phyloP scores from a whole-genome alignment of 2,329 filamentous ascomycete genomes.

The Cordyceps pruinosa region DNA sequence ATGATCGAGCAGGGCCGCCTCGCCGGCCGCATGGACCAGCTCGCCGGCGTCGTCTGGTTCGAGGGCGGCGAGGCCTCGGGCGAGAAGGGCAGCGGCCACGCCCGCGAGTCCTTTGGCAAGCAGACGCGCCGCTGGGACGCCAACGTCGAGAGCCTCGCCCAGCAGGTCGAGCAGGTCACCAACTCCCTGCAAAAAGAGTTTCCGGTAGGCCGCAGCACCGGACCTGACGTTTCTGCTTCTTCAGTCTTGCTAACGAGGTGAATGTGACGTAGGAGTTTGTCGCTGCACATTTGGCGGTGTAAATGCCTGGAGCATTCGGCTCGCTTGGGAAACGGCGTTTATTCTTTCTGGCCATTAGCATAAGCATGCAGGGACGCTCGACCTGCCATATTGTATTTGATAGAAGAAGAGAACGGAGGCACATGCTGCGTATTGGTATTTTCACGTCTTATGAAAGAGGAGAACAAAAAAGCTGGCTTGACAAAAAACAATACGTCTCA shows the following conservation, averaged over 20 bases:
- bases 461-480: neutral
- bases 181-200: slow-evolving; percentile 75
- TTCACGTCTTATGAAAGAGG: neutral
- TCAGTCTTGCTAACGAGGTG: neutral
- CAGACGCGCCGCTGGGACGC: slow-evolving; percentile 82
- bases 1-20: slow-evolving; percentile 96
- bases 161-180: slow-evolving; percentile 83
- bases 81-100: slow-evolving; percentile 59
- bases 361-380: neutral
- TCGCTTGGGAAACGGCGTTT: slow-evolving; percentile 1
- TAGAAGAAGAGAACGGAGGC: neutral
- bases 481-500: neutral
- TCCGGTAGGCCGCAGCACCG: slow-evolving; percentile 59
- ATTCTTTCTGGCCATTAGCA: neutral
- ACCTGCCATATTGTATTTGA: neutral
- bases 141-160: slow-evolving; percentile 77
- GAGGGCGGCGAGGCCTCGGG: slow-evolving; percentile 65
- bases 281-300: slow-evolving; percentile 43
- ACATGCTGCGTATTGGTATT: neutral
- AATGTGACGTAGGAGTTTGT: slow-evolving; percentile 45
- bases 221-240: neutral
- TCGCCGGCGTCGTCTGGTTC: slow-evolving; percentile 82
- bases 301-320: neutral
- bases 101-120: slow-evolving; percentile 55
- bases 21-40: slow-evolving; percentile 87